Evolutionary conservation across 345 rosid genomes (phyloP).

Genomic region (Heritiera fomes): DNA sequence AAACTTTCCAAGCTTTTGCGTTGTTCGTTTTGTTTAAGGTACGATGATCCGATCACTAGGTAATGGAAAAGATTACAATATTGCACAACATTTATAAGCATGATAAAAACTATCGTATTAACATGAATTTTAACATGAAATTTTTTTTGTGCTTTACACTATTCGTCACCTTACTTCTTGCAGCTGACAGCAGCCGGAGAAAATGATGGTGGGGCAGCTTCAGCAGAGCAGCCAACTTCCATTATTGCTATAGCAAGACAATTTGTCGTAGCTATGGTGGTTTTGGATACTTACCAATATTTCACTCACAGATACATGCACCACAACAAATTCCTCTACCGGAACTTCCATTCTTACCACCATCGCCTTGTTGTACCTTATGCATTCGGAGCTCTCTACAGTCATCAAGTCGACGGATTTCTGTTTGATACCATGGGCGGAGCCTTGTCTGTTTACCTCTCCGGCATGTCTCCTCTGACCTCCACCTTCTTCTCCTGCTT

Average conservation of each 20-base stretch:
- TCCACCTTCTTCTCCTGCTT: conserved; percentile 28
- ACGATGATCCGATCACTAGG: not conserved
- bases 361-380: conserved; percentile 15
- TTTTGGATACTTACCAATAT: not conserved
- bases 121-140: too few species aligned
- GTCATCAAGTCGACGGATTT: conserved; percentile 41
- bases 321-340: conserved; percentile 7
- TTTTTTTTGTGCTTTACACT: too few species aligned
- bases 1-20: conserved; percentile 71
- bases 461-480: conserved; percentile 78
- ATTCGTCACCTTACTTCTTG: not conserved
- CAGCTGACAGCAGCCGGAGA: not conserved
- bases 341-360: not conserved
- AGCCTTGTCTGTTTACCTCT: conserved; percentile 24
- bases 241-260: not conserved
- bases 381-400: conserved; percentile 65
- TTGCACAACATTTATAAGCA: too few species aligned
- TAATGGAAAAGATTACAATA: too few species aligned
- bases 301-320: conserved; percentile 6
- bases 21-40: conserved; percentile 73
- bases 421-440: conserved; percentile 11
- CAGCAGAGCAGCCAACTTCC: not conserved
- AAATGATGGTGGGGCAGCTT: not conserved
- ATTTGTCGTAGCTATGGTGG: not conserved
- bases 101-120: too few species aligned